These are phyloP conservation scores for Kluyveromyces lactis DNA, from an alignment of 805 yeast species.

Conservation along the genomic window DNA sequence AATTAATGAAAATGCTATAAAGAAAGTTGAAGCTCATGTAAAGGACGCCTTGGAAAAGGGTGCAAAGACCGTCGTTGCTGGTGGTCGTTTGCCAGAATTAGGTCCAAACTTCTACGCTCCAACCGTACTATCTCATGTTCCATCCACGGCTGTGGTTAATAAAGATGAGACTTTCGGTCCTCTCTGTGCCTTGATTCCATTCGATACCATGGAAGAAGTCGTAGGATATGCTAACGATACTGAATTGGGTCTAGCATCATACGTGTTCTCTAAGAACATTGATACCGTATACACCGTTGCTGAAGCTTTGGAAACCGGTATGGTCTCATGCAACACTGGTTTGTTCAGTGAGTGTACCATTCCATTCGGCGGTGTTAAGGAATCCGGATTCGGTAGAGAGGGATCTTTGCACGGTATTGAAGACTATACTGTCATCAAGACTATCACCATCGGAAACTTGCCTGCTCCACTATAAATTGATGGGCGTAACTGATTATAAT, in stretches of 20 bases:
- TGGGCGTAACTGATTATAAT: too few relatives aligned
- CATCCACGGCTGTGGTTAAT: slow-evolving; percentile 41
- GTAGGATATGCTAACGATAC: slow-evolving; percentile 46
- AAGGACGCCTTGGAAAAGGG: slow-evolving; percentile 48
- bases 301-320: slow-evolving; percentile 54
- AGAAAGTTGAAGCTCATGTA: slow-evolving; percentile 46
- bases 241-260: slow-evolving; percentile 51
- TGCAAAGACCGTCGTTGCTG: slow-evolving; percentile 41
- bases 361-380: slow-evolving; percentile 58
- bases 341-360: slow-evolving; percentile 46
- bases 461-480: slow-evolving; percentile 11
- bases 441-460: slow-evolving; percentile 40
- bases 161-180: slow-evolving; percentile 63
- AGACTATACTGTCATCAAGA: slow-evolving; percentile 47
- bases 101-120: slow-evolving; percentile 50
- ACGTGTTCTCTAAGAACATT: slow-evolving; percentile 46
- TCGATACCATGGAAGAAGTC: slow-evolving; percentile 46
- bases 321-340: slow-evolving; percentile 57
- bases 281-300: slow-evolving; percentile 44
- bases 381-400: slow-evolving; percentile 65
- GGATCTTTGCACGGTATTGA: slow-evolving; percentile 56
- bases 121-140: slow-evolving; percentile 43
- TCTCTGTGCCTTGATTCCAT: slow-evolving; percentile 47
- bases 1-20: slow-evolving; percentile 42
- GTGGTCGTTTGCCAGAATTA: slow-evolving; percentile 42